phyloP scores from a whole-genome alignment of 2,329 filamentous ascomycete genomes.

The Fusarium nygamai region DNA sequence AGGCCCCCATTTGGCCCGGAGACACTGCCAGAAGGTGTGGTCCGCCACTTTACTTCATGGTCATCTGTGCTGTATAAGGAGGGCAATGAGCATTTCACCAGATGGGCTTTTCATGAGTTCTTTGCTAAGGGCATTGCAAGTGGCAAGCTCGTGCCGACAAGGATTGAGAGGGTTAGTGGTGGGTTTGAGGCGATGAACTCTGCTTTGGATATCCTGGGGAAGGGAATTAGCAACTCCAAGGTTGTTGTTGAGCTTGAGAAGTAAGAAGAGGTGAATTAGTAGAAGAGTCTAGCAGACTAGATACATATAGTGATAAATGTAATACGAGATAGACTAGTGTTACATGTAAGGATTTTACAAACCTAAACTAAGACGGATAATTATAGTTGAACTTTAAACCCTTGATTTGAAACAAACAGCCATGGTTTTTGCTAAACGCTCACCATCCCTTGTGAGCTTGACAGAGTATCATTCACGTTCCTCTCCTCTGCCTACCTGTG shows the following conservation, averaged over 20 bases:
- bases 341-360: background rate
- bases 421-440: background rate
- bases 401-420: background rate
- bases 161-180: background rate
- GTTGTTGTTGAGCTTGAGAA: background rate
- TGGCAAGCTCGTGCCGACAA: background rate
- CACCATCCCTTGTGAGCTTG: background rate
- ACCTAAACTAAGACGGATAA: accelerated
- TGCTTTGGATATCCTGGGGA: background rate
- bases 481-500: background rate
- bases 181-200: background rate
- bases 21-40: background rate
- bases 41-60: background rate
- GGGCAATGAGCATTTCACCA: background rate
- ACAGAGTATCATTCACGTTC: background rate
- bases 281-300: accelerated
- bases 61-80: background rate
- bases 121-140: background rate
- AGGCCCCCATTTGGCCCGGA: background rate
- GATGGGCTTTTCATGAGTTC: background rate
- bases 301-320: background rate
- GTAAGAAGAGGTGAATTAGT: background rate
- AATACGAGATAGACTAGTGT: background rate
- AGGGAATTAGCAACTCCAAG: background rate
- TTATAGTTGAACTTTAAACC: background rate